These are phyloP conservation scores for Chytriomyces confervae DNA, from an alignment of 192 early-diverging fungal genomes.

Conservation along the genomic window DNA sequence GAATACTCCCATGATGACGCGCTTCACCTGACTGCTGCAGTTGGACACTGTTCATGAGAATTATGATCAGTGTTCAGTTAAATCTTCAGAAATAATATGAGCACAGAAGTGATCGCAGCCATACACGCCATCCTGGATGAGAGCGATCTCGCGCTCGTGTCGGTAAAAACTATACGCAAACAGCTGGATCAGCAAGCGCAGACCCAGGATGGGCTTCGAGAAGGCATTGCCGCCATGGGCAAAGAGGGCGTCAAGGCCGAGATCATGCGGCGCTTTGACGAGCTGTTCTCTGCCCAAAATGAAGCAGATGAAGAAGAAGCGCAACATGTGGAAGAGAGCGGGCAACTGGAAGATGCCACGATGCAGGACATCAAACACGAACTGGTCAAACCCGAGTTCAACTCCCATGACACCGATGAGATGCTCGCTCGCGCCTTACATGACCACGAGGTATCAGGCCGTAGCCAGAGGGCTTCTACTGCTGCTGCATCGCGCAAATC, in stretches of 20 bases:
- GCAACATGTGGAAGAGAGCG: conserved; percentile 37
- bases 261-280: neutral
- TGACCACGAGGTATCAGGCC: conserved; percentile 22
- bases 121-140: neutral
- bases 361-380: conserved; percentile 26
- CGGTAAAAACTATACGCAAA: neutral
- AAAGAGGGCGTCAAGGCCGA: neutral
- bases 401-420: conserved; percentile 1
- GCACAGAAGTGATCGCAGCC: no score
- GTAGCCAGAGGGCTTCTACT: neutral
- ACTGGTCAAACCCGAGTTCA: neutral
- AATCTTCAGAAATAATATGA: no score
- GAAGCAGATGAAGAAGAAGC: conserved; percentile 16
- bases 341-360: conserved; percentile 35
- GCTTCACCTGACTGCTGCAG: no score
- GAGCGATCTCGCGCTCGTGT: neutral
- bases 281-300: neutral
- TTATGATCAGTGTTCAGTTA: no score
- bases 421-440: conserved; percentile 22
- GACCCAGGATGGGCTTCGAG: neutral
- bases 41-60: no score
- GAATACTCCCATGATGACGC: no score
- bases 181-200: neutral
- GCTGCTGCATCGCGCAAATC: conserved; percentile 31
- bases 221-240: neutral